Conservation (phyloP, 1,284 basidiomycete genomes). For the Peniophora sp. region DNA sequence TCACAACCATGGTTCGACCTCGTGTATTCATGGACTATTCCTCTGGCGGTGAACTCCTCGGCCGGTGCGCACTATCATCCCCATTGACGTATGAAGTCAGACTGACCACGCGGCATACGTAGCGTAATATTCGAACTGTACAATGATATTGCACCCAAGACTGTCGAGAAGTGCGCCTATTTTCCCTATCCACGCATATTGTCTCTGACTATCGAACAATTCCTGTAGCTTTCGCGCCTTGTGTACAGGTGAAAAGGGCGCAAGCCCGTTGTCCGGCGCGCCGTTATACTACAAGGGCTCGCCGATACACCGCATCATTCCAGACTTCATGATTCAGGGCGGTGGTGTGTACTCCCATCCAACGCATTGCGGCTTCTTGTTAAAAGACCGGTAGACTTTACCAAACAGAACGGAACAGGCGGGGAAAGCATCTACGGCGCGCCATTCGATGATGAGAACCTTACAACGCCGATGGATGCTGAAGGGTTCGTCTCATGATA, state of each 20-base stretch:
- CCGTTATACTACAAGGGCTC: slow-evolving; percentile 80
- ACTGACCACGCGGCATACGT: slow-evolving; percentile 8
- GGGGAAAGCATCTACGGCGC: slow-evolving; percentile 78
- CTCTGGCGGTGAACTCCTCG: slow-evolving; percentile 42
- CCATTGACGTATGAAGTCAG: neutral
- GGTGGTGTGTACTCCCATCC: slow-evolving; percentile 40
- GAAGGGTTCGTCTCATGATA: slow-evolving; percentile 35
- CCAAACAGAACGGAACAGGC: slow-evolving; percentile 74
- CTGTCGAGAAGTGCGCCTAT: slow-evolving; percentile 70
- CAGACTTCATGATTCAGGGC: slow-evolving; percentile 85
- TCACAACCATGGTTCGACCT: slow-evolving; percentile 34
- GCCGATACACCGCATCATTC: slow-evolving; percentile 74
- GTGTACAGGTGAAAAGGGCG: slow-evolving; percentile 82
- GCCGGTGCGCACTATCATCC: slow-evolving; percentile 36
- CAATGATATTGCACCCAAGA: slow-evolving; percentile 70
- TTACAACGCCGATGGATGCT: slow-evolving; percentile 55
- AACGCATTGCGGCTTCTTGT: neutral
- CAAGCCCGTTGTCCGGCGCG: slow-evolving; percentile 51
- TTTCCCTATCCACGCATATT: slow-evolving; percentile 3
- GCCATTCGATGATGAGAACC: slow-evolving; percentile 71
- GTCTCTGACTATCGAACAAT: slow-evolving; percentile 1
- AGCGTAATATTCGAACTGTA: slow-evolving; percentile 81
- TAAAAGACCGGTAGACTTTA: slow-evolving; percentile 43
- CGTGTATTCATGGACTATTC: slow-evolving; percentile 67
- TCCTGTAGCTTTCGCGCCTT: slow-evolving; percentile 71